Evolutionary conservation across 2,329 filamentous ascomycete species (phyloP).

Genomic region (Diaporthe sp.): DNA sequence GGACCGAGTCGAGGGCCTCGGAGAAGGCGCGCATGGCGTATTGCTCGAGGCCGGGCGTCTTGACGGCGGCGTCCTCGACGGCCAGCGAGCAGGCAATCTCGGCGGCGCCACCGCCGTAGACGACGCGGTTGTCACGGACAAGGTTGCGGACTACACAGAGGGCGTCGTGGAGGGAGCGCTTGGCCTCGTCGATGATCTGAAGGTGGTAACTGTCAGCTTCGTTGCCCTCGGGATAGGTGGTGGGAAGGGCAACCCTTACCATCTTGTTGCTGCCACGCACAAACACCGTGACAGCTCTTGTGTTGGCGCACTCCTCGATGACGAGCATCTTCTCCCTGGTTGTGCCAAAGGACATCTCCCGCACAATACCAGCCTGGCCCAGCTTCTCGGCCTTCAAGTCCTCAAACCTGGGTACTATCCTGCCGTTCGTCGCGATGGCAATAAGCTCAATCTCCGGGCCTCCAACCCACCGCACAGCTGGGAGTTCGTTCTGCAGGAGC

Average conservation of each 20-base stretch:
- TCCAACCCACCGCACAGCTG: slow-evolving; percentile 97
- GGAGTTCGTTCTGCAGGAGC: slow-evolving; percentile 93
- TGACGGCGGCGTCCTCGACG: slow-evolving; percentile 92
- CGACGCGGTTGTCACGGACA: slow-evolving; percentile 94
- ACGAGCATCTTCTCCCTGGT: slow-evolving; percentile 99
- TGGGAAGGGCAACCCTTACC: slow-evolving; percentile 63
- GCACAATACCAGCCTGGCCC: slow-evolving; percentile 87
- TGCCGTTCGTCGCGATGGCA: slow-evolving; percentile 96
- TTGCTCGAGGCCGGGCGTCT: slow-evolving; percentile 97
- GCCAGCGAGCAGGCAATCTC: slow-evolving; percentile 97
- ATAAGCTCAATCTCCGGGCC: slow-evolving; percentile 98
- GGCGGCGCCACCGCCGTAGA: slow-evolving; percentile 95
- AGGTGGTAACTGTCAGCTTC: slow-evolving; percentile 33
- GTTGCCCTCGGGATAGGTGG: slow-evolving; percentile 17
- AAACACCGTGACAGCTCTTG: slow-evolving; percentile 94
- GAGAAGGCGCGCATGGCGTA: slow-evolving; percentile 99
- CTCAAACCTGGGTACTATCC: slow-evolving; percentile 97
- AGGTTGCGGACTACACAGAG: slow-evolving; percentile 98
- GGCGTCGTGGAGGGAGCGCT: slow-evolving; percentile 96
- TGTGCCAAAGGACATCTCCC: slow-evolving; percentile 96
- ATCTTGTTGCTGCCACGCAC: slow-evolving; percentile 99
- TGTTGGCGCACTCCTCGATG: slow-evolving; percentile 99
- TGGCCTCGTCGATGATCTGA: slow-evolving; percentile 98
- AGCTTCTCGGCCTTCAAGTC: slow-evolving; percentile 93
- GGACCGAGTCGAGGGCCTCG: slow-evolving; percentile 91